Evolutionary conservation across 1,139 yeast genomes (phyloP).

Genomic region (Yamadazyma trypodendri): DNA sequence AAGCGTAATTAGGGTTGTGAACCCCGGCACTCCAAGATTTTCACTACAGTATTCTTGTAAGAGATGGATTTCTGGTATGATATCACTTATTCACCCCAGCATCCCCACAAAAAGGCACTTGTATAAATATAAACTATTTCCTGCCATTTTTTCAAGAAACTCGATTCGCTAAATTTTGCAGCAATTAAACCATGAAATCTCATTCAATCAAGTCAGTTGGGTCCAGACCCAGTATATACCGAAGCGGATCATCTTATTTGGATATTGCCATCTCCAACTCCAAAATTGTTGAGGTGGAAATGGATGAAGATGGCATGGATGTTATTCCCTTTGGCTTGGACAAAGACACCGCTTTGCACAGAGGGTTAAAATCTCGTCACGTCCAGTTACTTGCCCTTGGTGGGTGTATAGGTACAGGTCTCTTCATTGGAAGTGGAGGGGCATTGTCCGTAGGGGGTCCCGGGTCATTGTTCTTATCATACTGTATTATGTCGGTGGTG

Average conservation of each 20-base stretch:
- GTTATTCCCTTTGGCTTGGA: conserved; percentile 6
- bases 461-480: conserved; percentile 47
- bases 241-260: conserved; percentile 23
- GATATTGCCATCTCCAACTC: conserved; percentile 35
- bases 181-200: conserved; percentile 15
- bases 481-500: conserved; percentile 48
- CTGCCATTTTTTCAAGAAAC: no score
- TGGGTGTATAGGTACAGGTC: conserved; percentile 44
- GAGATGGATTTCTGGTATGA: background rate
- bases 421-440: conserved; percentile 49
- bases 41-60: background rate
- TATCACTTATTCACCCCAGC: background rate
- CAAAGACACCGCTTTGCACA: conserved; percentile 12
- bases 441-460: conserved; percentile 50
- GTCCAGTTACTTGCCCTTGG: conserved; percentile 39
- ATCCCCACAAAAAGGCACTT: background rate
- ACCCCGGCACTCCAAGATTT: background rate
- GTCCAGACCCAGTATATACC: conserved; percentile 18
- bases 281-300: conserved; percentile 26
- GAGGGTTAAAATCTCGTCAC: conserved; percentile 27
- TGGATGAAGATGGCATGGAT: conserved; percentile 22
- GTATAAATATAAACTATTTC: background rate
- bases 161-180: background rate
- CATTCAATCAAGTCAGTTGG: conserved; percentile 15
- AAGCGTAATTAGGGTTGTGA: background rate